Evolutionary conservation across 345 rosid species (phyloP).

Genomic region (Fremontodendron californicum): DNA sequence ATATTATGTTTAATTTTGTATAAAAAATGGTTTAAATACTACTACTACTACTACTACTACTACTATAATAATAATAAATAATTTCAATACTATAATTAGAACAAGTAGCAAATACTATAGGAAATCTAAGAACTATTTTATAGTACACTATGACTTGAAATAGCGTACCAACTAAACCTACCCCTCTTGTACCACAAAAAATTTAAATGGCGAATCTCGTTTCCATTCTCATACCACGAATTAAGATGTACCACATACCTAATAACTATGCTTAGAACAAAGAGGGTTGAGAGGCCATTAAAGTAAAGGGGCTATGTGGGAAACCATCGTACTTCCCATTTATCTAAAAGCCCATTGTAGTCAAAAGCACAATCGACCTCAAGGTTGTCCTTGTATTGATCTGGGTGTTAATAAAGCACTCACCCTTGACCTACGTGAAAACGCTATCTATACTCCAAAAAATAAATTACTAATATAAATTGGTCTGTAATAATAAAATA

Average conservation of each 20-base stretch:
- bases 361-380: background rate
- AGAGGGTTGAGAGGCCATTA: background rate
- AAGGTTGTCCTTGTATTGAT: background rate
- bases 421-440: background rate
- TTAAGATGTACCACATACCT: background rate
- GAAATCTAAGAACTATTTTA: background rate
- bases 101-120: background rate
- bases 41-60: no score
- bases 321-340: background rate
- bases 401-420: background rate
- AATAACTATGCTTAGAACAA: background rate
- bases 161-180: background rate
- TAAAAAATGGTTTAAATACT: no score
- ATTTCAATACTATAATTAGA: background rate
- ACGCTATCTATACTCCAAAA: background rate
- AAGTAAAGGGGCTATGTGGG: background rate
- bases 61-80: no score
- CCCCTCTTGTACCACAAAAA: background rate
- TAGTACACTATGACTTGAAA: background rate
- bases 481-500: no score
- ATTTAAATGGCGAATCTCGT: background rate
- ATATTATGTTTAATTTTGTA: no score
- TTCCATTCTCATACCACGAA: background rate
- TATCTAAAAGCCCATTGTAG: background rate
- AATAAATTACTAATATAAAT: background rate